Evolutionary conservation across 176 grass and related monocot genomes (phyloP).

Genomic region (Melocanna baccifera): DNA sequence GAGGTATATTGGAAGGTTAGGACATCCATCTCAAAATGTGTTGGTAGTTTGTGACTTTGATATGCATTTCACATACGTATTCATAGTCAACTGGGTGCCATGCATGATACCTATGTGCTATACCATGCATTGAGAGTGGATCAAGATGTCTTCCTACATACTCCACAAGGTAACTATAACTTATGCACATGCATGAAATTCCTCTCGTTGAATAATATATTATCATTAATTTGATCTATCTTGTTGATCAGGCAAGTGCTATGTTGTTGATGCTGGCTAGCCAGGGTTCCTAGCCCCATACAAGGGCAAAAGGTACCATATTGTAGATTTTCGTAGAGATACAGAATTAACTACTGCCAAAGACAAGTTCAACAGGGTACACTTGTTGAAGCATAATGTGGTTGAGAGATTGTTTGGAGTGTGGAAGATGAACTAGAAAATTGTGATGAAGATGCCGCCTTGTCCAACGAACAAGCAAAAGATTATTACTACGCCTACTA

Average conservation of each 20-base stretch:
- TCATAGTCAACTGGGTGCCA: not conserved
- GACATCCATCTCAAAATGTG: not conserved
- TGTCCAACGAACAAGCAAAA: not conserved
- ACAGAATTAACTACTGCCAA: too few species aligned
- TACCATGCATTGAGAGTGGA: not conserved
- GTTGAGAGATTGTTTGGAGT: not conserved
- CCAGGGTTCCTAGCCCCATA: not conserved
- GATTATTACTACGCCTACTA: not conserved
- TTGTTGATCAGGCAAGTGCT: not conserved
- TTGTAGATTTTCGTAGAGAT: not conserved
- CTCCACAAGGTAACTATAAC: not conserved
- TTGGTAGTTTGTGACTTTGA: not conserved
- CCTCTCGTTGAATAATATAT: not conserved
- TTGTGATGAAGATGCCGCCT: accelerated
- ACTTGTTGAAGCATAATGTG: not conserved
- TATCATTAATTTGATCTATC: not conserved
- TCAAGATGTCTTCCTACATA: not conserved
- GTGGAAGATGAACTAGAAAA: not conserved
- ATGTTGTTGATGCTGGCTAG: not conserved
- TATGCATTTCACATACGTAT: not conserved
- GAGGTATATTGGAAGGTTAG: not conserved
- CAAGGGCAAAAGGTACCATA: not conserved
- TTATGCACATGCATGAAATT: not conserved
- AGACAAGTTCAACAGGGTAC: not conserved
- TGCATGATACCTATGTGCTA: not conserved